Percentiles rank a stretch among this genome's conserved stretches.
These are phyloP conservation scores for Hymenoscyphus scutula DNA, from an alignment of 2,329 filamentous ascomycete species.

Conservation along the genomic window DNA sequence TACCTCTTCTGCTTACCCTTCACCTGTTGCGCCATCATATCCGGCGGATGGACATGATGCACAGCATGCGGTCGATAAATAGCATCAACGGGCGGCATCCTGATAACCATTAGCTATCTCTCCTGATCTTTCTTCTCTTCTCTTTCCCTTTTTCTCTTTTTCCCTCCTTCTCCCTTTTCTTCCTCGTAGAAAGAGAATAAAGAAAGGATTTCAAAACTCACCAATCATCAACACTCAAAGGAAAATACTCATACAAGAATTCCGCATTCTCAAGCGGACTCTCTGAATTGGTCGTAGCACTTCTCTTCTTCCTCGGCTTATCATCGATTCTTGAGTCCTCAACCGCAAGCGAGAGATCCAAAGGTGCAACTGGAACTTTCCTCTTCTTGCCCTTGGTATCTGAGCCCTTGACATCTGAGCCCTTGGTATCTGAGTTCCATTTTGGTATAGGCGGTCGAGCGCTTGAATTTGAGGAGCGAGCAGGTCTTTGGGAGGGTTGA, in stretches of 20 bases:
- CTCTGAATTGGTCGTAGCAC: constrained; percentile 42
- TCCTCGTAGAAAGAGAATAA: background rate
- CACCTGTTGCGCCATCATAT: constrained; percentile 67
- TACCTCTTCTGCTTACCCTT: constrained; percentile 68
- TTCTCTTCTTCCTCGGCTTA: constrained; percentile 37
- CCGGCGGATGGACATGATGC: constrained; percentile 72
- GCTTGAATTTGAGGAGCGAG: constrained; percentile 13
- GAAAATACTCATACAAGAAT: constrained; percentile 91
- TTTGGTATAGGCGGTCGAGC: constrained; percentile 31
- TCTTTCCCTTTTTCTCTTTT: no score
- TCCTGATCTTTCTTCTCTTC: no score
- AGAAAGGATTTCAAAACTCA: constrained; percentile 34
- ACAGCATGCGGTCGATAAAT: constrained; percentile 91
- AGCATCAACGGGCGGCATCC: constrained; percentile 83
- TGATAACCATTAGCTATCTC: constrained; percentile 36
- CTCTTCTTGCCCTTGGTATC: constrained; percentile 20
- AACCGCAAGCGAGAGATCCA: constrained; percentile 34
- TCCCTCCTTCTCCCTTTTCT: no score
- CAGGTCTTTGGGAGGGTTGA: constrained; percentile 26
- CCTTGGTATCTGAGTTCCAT: constrained; percentile 34
- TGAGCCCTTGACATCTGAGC: no score
- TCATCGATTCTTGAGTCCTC: constrained; percentile 27
- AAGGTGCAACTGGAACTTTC: constrained; percentile 23
- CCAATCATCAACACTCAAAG: constrained; percentile 87
- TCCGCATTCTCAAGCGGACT: constrained; percentile 76